These are phyloP conservation scores for Poa pratensis DNA, from an alignment of 176 grass and related monocot species.

Conservation along the genomic window DNA sequence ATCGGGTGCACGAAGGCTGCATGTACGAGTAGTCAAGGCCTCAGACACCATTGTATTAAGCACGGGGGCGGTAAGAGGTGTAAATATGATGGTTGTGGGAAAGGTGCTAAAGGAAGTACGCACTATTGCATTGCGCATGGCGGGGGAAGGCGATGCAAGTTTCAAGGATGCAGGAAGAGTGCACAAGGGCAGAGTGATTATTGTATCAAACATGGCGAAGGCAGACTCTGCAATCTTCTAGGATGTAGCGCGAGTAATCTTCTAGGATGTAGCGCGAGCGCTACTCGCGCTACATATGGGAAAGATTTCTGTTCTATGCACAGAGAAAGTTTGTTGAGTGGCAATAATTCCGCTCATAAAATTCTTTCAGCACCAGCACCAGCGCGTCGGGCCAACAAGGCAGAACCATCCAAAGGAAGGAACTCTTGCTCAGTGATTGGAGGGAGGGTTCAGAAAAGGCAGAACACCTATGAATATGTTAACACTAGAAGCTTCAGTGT, in stretches of 20 bases:
- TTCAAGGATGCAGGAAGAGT: slow-evolving; percentile 45
- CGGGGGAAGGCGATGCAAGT: slow-evolving; percentile 50
- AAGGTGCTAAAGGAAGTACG: slow-evolving; percentile 42
- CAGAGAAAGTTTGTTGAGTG: slow-evolving; percentile 4
- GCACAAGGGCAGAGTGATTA: slow-evolving; percentile 44
- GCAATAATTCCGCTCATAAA: slow-evolving; percentile 2
- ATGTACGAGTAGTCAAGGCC: slow-evolving; percentile 37
- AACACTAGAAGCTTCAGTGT: background rate
- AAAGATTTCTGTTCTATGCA: slow-evolving; percentile 43
- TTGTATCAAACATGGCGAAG: slow-evolving; percentile 44
- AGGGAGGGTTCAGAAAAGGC: slow-evolving; percentile 36
- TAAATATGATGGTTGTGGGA: slow-evolving; percentile 42
- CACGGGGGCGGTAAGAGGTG: slow-evolving; percentile 48
- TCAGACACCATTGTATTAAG: slow-evolving; percentile 20
- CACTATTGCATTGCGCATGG: slow-evolving; percentile 47
- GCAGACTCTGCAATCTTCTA: slow-evolving; percentile 36
- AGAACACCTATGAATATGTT: slow-evolving; percentile 9
- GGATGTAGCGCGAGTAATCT: slow-evolving; percentile 31
- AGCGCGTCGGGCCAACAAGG: background rate
- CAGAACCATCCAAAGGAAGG: slow-evolving; percentile 30
- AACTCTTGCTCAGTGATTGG: slow-evolving; percentile 10
- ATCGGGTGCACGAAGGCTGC: slow-evolving; percentile 41
- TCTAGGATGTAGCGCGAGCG: slow-evolving; percentile 19
- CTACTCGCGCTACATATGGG: slow-evolving; percentile 9
- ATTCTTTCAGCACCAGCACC: background rate